Conservation (phyloP, 1,139 yeast species). For the Pichia sp. region DNA sequence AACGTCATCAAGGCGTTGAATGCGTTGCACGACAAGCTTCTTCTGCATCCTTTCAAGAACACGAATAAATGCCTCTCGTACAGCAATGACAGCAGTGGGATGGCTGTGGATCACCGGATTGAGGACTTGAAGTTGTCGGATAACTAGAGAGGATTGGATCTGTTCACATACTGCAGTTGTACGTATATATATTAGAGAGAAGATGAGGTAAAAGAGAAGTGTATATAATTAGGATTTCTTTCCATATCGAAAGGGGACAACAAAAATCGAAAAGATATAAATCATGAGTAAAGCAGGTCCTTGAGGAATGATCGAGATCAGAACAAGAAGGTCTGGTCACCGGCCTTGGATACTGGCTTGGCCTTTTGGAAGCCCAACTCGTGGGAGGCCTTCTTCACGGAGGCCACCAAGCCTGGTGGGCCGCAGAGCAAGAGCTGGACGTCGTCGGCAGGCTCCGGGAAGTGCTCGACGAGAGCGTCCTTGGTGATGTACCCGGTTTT, state of each 20-base stretch:
- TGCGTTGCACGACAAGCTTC: constrained; percentile 74
- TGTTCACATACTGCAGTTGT: not conserved
- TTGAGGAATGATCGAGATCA: constrained; percentile 36
- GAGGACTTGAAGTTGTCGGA: constrained; percentile 32
- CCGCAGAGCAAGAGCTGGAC: constrained; percentile 85
- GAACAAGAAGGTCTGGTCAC: constrained; percentile 89
- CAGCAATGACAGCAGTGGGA: constrained; percentile 12
- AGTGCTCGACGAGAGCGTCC: constrained; percentile 61
- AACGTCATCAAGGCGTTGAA: constrained; percentile 83
- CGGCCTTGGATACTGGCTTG: constrained; percentile 84
- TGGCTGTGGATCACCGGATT: constrained; percentile 32
- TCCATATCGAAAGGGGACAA: too few species aligned
- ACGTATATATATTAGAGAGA: not conserved
- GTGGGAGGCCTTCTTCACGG: constrained; percentile 76
- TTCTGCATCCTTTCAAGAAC: constrained; percentile 46
- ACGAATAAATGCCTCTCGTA: constrained; percentile 15
- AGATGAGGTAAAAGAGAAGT: not conserved
- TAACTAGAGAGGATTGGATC: not conserved
- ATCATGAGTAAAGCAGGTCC: too few species aligned
- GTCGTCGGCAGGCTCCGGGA: constrained; percentile 62
- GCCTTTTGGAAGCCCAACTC: constrained; percentile 81
- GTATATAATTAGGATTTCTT: too few species aligned
- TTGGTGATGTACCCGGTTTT: constrained; percentile 77
- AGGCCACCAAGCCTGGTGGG: constrained; percentile 84
- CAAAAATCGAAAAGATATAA: not conserved